A percentile compares a stretch with the other conserved stretches of the same genome.
These are phyloP conservation scores for Melampsora americana DNA, from an alignment of 1,284 basidiomycete genomes.

Conservation along the genomic window DNA sequence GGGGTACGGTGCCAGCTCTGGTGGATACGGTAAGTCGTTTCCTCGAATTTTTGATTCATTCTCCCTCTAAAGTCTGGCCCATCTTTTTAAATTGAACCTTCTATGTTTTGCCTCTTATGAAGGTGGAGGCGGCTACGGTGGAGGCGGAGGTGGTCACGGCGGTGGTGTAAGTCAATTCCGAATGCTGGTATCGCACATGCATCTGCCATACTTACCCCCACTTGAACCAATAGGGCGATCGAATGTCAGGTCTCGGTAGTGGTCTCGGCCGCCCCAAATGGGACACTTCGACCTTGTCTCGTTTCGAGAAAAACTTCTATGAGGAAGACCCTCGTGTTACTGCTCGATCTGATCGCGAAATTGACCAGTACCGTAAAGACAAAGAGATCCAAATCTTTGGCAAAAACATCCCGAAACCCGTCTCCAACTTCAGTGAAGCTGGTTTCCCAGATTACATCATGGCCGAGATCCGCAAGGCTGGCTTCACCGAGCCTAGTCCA, in stretches of 20 bases:
- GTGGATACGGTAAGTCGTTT: background rate
- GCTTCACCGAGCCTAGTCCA: slow-evolving; percentile 81
- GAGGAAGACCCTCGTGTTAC: slow-evolving; percentile 83
- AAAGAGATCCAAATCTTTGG: slow-evolving; percentile 95
- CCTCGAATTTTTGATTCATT: background rate
- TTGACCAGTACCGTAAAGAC: slow-evolving; percentile 74
- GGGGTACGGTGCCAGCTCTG: slow-evolving; percentile 16
- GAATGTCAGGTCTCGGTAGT: slow-evolving; percentile 78
- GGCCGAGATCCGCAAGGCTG: slow-evolving; percentile 86
- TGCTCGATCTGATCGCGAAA: slow-evolving; percentile 73
- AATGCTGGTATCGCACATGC: slow-evolving; percentile 2
- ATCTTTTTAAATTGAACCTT: background rate
- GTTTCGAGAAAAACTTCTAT: slow-evolving; percentile 85
- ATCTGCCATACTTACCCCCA: slow-evolving; percentile 35
- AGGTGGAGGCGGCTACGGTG: slow-evolving; percentile 36
- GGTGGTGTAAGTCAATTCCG: slow-evolving; percentile 43
- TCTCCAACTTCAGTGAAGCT: slow-evolving; percentile 86
- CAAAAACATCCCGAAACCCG: slow-evolving; percentile 78
- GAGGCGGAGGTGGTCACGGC: slow-evolving; percentile 40
- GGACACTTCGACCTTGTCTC: slow-evolving; percentile 66
- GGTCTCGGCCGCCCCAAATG: slow-evolving; percentile 83
- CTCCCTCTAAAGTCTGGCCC: background rate
- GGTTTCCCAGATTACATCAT: slow-evolving; percentile 96
- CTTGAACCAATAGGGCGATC: slow-evolving; percentile 61
- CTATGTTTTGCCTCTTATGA: background rate